These are phyloP conservation scores for Pseudocercospora fijiensis DNA, from an alignment of 2,329 filamentous ascomycete species.

Conservation along the genomic window DNA sequence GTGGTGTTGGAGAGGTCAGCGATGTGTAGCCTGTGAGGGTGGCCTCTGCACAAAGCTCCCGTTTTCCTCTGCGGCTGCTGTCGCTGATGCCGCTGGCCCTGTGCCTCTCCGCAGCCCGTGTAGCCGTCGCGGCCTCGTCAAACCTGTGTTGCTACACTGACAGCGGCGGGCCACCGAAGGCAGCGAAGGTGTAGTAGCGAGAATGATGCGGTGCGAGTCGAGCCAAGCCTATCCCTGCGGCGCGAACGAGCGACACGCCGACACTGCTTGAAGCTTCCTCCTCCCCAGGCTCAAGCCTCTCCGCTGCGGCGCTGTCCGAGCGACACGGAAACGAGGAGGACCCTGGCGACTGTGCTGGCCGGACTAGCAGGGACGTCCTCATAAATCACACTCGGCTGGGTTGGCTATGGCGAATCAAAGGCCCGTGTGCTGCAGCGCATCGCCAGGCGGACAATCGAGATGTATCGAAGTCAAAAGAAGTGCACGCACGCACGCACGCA, in stretches of 20 bases:
- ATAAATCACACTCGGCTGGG: neutral
- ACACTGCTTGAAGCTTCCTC: neutral
- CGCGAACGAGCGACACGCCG: neutral
- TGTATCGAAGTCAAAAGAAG: neutral
- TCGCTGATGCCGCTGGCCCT: neutral
- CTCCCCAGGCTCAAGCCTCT: no score
- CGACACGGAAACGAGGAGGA: constrained; percentile 6
- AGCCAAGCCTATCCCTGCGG: neutral
- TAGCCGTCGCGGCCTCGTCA: constrained; percentile 1
- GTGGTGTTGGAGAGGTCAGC: constrained; percentile 2
- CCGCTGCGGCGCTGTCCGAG: neutral
- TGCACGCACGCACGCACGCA: neutral
- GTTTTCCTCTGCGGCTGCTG: neutral
- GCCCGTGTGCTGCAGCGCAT: neutral
- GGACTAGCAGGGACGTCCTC: constrained; percentile 2
- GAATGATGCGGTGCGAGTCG: neutral
- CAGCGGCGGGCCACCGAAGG: neutral
- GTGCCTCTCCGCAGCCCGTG: neutral
- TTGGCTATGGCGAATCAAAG: neutral
- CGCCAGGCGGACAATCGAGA: neutral
- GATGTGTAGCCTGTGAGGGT: neutral
- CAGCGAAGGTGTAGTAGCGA: no score
- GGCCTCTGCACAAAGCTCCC: neutral
- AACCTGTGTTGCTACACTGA: neutral
- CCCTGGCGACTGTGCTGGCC: neutral